Conservation (phyloP, 108 stramenopile genomes). For the Cyclotella kingstonii region DNA sequence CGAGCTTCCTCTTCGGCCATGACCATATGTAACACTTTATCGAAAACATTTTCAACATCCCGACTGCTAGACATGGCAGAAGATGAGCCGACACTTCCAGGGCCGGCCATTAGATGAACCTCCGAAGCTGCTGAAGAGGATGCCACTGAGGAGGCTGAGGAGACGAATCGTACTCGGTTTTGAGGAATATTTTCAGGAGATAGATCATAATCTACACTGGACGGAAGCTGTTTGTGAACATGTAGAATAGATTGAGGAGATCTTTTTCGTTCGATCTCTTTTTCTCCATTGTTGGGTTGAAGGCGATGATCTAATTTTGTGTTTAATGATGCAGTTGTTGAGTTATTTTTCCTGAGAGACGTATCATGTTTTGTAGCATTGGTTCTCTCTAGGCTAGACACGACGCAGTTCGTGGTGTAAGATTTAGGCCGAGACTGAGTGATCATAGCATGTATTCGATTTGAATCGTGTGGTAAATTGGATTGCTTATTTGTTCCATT, state of each 20-base stretch:
- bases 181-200: not conserved
- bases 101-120: conserved; percentile 30
- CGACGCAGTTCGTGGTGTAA: not conserved
- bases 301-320: not conserved
- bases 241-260: conserved; percentile 18
- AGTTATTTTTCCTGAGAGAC: too few species aligned
- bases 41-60: conserved; percentile 22
- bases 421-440: not conserved
- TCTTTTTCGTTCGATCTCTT: not conserved
- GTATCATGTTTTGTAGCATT: too few species aligned
- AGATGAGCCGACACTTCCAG: conserved; percentile 30
- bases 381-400: not conserved
- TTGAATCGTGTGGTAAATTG: not conserved
- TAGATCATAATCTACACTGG: not conserved
- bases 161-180: conserved; percentile 20
- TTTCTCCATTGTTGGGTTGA: not conserved
- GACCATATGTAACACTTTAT: conserved; percentile 23
- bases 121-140: conserved; percentile 18
- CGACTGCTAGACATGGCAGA: conserved; percentile 25
- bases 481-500: too few species aligned
- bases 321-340: too few species aligned
- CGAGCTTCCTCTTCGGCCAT: conserved; percentile 31
- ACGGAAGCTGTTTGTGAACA: conserved; percentile 4
- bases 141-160: conserved; percentile 16
- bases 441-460: not conserved